Conservation (phyloP, 371 early-diverging fungal species). For the Gilbertella persicaria region DNA sequence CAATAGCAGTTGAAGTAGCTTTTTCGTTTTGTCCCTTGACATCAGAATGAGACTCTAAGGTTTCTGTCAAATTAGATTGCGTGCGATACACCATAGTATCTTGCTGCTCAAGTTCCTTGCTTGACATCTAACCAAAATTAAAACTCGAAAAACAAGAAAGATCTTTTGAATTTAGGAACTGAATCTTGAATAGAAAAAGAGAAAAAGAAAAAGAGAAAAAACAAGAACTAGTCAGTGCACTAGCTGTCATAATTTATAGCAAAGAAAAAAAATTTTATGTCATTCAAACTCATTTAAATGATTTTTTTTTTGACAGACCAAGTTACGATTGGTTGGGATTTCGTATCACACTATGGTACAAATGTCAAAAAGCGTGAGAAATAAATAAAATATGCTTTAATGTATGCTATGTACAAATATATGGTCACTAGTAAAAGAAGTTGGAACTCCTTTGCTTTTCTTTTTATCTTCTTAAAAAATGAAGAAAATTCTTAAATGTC, state of each 20-base stretch:
- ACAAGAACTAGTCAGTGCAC: not conserved
- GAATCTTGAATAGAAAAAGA: constrained; percentile 2
- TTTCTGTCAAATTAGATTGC: constrained; percentile 12
- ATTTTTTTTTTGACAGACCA: too few species aligned
- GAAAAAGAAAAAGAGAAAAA: not conserved
- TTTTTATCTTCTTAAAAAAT: too few species aligned
- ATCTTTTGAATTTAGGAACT: not conserved
- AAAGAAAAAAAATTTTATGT: not conserved
- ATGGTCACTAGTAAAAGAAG: too few species aligned
- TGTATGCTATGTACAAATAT: too few species aligned
- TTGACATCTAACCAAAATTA: not conserved
- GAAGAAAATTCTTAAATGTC: too few species aligned
- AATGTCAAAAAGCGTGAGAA: too few species aligned
- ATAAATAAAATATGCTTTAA: too few species aligned
- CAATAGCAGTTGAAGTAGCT: constrained; percentile 12
- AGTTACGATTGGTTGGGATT: too few species aligned
- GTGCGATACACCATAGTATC: constrained; percentile 2
- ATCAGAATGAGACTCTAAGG: constrained; percentile 7
- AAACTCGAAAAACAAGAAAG: not conserved
- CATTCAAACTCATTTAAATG: not conserved
- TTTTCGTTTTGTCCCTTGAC: constrained; percentile 11
- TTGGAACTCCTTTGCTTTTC: too few species aligned
- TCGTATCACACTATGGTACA: too few species aligned
- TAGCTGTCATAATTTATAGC: not conserved
- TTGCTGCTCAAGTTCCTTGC: not conserved